These are phyloP conservation scores for Galeopsis tetrahit DNA, from an alignment of 257 asterid species.

Conservation along the genomic window DNA sequence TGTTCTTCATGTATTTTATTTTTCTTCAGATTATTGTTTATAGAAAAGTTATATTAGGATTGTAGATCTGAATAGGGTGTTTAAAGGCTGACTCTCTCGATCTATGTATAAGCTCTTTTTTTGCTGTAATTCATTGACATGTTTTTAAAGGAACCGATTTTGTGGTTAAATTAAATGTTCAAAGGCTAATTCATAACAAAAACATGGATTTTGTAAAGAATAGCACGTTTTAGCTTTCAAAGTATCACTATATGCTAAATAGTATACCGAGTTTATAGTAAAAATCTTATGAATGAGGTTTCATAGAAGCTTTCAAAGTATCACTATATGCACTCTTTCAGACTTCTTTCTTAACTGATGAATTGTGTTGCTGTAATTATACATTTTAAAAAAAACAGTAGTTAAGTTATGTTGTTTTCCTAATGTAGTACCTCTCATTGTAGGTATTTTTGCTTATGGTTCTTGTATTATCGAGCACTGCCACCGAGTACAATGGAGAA, in stretches of 20 bases:
- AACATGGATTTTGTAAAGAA: background rate
- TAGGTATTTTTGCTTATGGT: slow-evolving; percentile 67
- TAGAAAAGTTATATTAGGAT: slow-evolving; percentile 17
- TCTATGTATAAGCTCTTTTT: slow-evolving; percentile 28
- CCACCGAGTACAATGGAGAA: slow-evolving; percentile 52
- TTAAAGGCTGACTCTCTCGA: slow-evolving; percentile 34
- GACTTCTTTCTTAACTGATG: background rate
- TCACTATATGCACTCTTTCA: too few relatives aligned
- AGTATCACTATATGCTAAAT: too few relatives aligned
- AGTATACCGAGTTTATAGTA: too few relatives aligned
- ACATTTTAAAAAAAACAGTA: too few relatives aligned
- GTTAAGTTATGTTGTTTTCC: background rate
- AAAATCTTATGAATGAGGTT: too few relatives aligned
- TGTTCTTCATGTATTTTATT: background rate
- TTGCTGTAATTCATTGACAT: background rate
- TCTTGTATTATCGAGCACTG: slow-evolving; percentile 41
- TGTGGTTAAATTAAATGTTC: background rate
- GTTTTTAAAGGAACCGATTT: background rate
- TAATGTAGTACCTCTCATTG: slow-evolving; percentile 23
- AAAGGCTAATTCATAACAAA: background rate
- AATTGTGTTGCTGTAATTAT: background rate
- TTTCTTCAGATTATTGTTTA: slow-evolving; percentile 6
- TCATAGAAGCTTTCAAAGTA: too few relatives aligned
- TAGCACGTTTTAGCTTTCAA: too few relatives aligned
- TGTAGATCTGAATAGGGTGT: slow-evolving; percentile 38